Percentiles rank a stretch among this genome's conserved stretches.
Evolutionary conservation across 2,329 filamentous ascomycete species (phyloP).

Genomic region (Diplodia mutila): DNA sequence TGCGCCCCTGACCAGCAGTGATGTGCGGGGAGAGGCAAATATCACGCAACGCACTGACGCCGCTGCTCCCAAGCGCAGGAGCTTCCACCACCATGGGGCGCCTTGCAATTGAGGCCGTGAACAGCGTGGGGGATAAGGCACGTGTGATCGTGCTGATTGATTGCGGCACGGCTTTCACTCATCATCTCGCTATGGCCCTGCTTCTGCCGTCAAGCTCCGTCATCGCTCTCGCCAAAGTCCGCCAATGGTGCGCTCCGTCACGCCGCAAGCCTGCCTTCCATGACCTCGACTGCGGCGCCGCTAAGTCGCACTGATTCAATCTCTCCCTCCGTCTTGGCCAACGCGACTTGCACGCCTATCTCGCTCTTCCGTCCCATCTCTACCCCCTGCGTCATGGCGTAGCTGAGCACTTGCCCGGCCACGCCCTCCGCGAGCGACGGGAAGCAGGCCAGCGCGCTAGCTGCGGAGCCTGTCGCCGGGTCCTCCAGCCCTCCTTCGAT

Average conservation of each 20-base stretch:
- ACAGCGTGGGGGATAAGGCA: slow-evolving; percentile 18
- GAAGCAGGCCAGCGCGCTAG: slow-evolving; percentile 51
- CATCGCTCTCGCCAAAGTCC: neutral
- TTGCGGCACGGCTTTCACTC: slow-evolving; percentile 7
- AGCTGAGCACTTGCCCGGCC: slow-evolving; percentile 41
- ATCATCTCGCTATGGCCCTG: neutral
- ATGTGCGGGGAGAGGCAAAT: slow-evolving; percentile 23
- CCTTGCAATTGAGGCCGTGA: neutral
- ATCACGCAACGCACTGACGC: slow-evolving; percentile 18
- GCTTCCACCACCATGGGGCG: slow-evolving; percentile 8
- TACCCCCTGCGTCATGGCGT: slow-evolving; percentile 53
- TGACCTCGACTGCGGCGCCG: slow-evolving; percentile 50
- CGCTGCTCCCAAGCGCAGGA: neutral
- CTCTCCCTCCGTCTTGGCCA: slow-evolving; percentile 39
- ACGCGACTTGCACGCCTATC: slow-evolving; percentile 51
- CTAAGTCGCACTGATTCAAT: slow-evolving; percentile 49
- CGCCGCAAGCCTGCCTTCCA: slow-evolving; percentile 40
- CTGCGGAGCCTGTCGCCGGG: slow-evolving; percentile 56
- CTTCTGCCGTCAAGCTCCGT: neutral
- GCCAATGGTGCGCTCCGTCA: slow-evolving; percentile 23
- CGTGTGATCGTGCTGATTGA: slow-evolving; percentile 6
- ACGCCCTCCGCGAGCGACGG: slow-evolving; percentile 47
- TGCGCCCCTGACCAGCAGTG: slow-evolving; percentile 19
- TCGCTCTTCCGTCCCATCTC: slow-evolving; percentile 58
- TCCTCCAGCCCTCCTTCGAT: slow-evolving; percentile 56